Percentiles rank a stretch among this genome's conserved stretches.
Evolutionary conservation across 768 basidiomycete genomes (phyloP).

Genomic region (Kondoa malvinella): DNA sequence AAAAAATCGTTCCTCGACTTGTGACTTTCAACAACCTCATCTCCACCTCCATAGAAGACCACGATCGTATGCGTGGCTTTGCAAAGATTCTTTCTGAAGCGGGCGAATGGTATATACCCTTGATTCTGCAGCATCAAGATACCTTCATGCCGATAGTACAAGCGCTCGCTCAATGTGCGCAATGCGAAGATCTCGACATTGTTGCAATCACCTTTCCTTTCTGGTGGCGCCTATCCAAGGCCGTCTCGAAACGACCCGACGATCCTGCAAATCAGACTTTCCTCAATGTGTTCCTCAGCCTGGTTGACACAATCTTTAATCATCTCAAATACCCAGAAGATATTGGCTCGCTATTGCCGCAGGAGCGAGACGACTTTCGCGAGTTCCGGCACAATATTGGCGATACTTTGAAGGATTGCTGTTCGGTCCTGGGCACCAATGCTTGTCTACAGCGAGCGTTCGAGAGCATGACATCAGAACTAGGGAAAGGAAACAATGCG

Average conservation of each 20-base stretch:
- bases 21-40: conserved; percentile 54
- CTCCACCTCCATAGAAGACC: conserved; percentile 46
- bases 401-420: conserved; percentile 96
- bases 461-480: conserved; percentile 56
- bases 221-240: conserved; percentile 93
- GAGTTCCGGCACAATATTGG: conserved; percentile 96
- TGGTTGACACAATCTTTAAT: conserved; percentile 68
- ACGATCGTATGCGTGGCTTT: conserved; percentile 72
- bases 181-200: conserved; percentile 82
- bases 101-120: conserved; percentile 80
- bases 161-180: conserved; percentile 81
- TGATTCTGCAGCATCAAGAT: conserved; percentile 74
- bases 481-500: conserved; percentile 40
- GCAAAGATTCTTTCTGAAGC: conserved; percentile 92
- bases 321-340: conserved; percentile 86
- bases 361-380: conserved; percentile 86
- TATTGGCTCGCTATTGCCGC: conserved; percentile 43
- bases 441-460: conserved; percentile 65
- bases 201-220: conserved; percentile 95
- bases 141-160: conserved; percentile 90
- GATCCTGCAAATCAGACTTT: conserved; percentile 42
- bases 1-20: conserved; percentile 71
- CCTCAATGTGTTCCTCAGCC: conserved; percentile 59
- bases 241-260: conserved; percentile 56
- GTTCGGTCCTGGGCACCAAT: conserved; percentile 74